phyloP scores from a whole-genome alignment of 495 filamentous ascomycete species.

The Hypoxylon fuscum region DNA sequence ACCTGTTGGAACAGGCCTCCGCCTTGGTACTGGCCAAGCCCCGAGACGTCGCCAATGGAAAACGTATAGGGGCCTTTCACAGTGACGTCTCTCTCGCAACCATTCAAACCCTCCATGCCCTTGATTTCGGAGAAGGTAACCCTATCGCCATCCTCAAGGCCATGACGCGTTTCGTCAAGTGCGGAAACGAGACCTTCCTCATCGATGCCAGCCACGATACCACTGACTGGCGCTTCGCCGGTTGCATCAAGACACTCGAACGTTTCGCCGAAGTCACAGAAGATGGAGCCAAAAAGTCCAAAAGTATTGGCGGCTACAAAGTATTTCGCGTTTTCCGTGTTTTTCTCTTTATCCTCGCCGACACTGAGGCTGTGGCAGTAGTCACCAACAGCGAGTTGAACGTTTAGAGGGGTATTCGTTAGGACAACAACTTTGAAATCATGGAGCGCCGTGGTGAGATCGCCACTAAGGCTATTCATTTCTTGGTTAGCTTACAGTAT shows the following conservation, averaged over 20 bases:
- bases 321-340: too few species aligned
- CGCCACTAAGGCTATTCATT: constrained; percentile 63
- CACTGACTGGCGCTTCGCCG: constrained; percentile 85
- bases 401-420: constrained; percentile 79
- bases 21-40: constrained; percentile 81
- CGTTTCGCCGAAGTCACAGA: constrained; percentile 96
- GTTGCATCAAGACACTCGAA: constrained; percentile 90
- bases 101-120: constrained; percentile 91
- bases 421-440: constrained; percentile 92
- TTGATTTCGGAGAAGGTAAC: constrained; percentile 93
- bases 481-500: constrained; percentile 28
- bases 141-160: constrained; percentile 94
- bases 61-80: constrained; percentile 98
- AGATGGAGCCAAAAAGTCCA: constrained; percentile 93
- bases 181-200: constrained; percentile 91
- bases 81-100: constrained; percentile 81
- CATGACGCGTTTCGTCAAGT: constrained; percentile 94
- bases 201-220: constrained; percentile 90
- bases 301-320: constrained; percentile 87
- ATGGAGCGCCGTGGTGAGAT: constrained; percentile 82
- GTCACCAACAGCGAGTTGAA: constrained; percentile 84
- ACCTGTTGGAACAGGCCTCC: constrained; percentile 94
- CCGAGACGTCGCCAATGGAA: constrained; percentile 92
- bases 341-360: too few species aligned
- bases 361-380: constrained; percentile 94